Evolutionary conservation across 352 stramenopile genomes (phyloP).

Genomic region (Phytophthora fragariaefolia): DNA sequence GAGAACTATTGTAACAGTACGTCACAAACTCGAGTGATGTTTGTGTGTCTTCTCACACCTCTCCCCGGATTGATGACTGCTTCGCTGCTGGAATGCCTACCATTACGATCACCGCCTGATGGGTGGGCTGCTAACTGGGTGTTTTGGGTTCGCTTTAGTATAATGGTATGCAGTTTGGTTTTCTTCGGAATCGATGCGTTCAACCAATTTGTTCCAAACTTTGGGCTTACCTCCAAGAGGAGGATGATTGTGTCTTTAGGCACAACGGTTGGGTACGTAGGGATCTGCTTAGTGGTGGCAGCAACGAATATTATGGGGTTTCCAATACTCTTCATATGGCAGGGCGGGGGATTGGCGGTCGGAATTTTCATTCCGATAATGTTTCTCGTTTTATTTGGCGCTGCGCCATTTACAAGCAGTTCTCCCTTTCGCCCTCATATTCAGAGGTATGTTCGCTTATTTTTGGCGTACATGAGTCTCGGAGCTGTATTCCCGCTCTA

Average conservation of each 20-base stretch:
- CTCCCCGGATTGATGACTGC: background rate
- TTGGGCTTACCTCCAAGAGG: background rate
- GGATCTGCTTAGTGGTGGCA: background rate
- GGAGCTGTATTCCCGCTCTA: background rate
- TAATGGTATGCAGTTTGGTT: background rate
- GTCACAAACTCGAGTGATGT: background rate
- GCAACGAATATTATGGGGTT: background rate
- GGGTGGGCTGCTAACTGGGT: conserved; percentile 1
- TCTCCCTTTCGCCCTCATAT: background rate
- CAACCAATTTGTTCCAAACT: background rate
- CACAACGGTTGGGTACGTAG: background rate
- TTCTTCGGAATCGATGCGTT: background rate
- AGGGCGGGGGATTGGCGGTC: background rate
- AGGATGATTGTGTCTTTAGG: background rate
- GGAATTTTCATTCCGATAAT: background rate
- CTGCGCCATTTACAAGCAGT: background rate
- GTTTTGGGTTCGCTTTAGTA: background rate
- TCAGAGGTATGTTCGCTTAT: background rate
- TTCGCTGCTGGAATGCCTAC: background rate
- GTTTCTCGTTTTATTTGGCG: background rate
- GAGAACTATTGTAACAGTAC: conserved; percentile 6
- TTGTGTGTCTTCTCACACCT: background rate
- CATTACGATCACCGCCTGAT: background rate
- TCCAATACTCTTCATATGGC: background rate
- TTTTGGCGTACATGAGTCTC: background rate